Percentiles rank a stretch among this genome's conserved stretches.
These are phyloP conservation scores for Tylopilus orsonianus DNA, from an alignment of 1,284 basidiomycete genomes.

Conservation along the genomic window DNA sequence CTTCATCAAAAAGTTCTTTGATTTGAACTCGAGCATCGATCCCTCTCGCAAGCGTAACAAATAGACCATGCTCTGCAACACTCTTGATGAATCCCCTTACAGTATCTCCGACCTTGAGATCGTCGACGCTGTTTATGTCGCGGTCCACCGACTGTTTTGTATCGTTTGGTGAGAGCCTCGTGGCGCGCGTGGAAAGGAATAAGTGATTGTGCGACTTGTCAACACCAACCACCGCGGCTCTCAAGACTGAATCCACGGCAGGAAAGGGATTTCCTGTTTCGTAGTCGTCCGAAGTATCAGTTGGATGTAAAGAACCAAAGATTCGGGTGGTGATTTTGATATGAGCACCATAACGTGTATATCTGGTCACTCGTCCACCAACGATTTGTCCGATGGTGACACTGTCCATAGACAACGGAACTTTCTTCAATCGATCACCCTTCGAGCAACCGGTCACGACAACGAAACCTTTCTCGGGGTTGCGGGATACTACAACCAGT, in stretches of 20 bases:
- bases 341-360: constrained; percentile 67
- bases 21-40: constrained; percentile 93
- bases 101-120: constrained; percentile 71
- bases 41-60: constrained; percentile 81
- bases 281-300: constrained; percentile 82
- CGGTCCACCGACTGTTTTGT: constrained; percentile 59
- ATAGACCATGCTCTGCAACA: constrained; percentile 86
- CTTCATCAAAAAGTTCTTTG: constrained; percentile 88
- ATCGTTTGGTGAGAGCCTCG: constrained; percentile 58
- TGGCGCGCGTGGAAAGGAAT: constrained; percentile 76
- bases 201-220: constrained; percentile 64
- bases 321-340: constrained; percentile 73
- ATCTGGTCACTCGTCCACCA: constrained; percentile 73
- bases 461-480: constrained; percentile 83
- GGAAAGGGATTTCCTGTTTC: constrained; percentile 60
- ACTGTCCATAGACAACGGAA: constrained; percentile 61
- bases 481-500: constrained; percentile 88
- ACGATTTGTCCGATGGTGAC: constrained; percentile 72
- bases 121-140: constrained; percentile 63
- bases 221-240: constrained; percentile 69
- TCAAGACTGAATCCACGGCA: constrained; percentile 63
- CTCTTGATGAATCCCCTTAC: constrained; percentile 90
- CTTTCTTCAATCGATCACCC: constrained; percentile 47
- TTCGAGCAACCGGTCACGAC: constrained; percentile 79
- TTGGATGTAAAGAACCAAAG: constrained; percentile 75